phyloP scores from a whole-genome alignment of 805 yeast genomes.

The Saccharomyces jurei region DNA sequence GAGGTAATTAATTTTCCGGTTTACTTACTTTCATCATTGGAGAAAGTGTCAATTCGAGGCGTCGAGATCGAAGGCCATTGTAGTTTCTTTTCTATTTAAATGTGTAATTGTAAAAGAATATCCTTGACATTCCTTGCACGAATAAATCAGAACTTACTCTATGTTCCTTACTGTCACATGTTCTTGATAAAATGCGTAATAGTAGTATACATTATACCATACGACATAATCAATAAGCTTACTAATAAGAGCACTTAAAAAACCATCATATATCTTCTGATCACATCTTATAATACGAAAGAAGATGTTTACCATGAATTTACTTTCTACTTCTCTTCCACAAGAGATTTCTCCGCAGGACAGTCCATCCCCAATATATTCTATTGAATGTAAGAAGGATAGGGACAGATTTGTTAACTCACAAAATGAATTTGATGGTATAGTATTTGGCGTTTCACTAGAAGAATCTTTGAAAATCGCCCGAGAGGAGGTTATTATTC shows the following conservation, averaged over 20 bases:
- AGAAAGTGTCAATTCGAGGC: neutral
- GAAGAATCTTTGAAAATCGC: constrained; percentile 59
- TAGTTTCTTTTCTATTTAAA: neutral
- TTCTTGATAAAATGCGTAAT: neutral
- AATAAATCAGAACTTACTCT: neutral
- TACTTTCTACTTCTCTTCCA: neutral
- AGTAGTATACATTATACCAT: neutral
- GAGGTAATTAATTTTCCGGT: neutral
- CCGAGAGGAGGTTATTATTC: constrained; percentile 51
- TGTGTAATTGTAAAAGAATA: neutral
- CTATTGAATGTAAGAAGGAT: constrained; percentile 22
- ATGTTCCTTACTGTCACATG: neutral
- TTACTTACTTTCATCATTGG: neutral
- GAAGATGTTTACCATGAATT: neutral
- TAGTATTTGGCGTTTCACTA: constrained; percentile 72
- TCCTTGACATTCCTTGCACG: neutral
- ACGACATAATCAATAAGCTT: neutral
- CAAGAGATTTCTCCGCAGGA: neutral
- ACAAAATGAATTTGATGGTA: constrained; percentile 30
- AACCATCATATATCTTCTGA: neutral
- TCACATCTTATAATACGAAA: neutral
- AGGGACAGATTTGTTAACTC: constrained; percentile 30
- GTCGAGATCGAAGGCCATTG: neutral
- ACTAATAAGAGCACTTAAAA: neutral
- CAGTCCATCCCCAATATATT: neutral